Evolutionary conservation across 148 eudicot genomes (phyloP).

Genomic region (Silene uniflora): DNA sequence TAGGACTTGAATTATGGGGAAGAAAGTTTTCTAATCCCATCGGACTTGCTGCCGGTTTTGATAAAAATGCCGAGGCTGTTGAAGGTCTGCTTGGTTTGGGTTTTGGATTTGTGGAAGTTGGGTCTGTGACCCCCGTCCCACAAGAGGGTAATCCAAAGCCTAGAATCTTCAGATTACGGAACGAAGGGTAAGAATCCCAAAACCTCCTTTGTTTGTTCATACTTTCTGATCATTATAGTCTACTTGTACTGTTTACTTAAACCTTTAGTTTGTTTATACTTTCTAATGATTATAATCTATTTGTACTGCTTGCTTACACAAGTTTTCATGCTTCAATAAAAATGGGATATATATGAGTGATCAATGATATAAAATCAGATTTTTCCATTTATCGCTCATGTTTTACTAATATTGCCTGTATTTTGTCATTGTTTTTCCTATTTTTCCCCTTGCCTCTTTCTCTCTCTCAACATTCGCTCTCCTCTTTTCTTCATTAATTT

Average conservation of each 20-base stretch:
- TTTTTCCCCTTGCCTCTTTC: too few relatives aligned
- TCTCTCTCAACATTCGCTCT: too few relatives aligned
- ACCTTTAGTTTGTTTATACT: not conserved
- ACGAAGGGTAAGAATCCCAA: constrained; percentile 68
- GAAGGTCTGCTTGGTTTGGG: constrained; percentile 96
- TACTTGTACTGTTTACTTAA: not conserved
- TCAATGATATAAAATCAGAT: not conserved
- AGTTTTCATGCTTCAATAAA: not conserved
- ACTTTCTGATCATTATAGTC: not conserved
- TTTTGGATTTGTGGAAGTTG: constrained; percentile 96
- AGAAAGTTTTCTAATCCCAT: constrained; percentile 92
- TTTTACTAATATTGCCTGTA: too few relatives aligned
- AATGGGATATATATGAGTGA: not conserved
- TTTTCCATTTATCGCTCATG: not conserved
- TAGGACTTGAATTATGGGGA: constrained; percentile 92
- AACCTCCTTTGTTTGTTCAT: not conserved
- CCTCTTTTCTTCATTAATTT: too few relatives aligned
- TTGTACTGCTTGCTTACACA: not conserved
- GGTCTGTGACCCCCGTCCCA: constrained; percentile 94
- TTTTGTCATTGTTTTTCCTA: too few relatives aligned
- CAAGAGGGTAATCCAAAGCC: constrained; percentile 98
- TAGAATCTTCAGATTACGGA: constrained; percentile 81
- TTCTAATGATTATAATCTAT: not conserved
- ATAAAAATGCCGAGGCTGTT: constrained; percentile 99
- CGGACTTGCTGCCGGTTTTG: constrained; percentile 98